Conservation (phyloP, 768 basidiomycete genomes). For the Galerina sulciceps region DNA sequence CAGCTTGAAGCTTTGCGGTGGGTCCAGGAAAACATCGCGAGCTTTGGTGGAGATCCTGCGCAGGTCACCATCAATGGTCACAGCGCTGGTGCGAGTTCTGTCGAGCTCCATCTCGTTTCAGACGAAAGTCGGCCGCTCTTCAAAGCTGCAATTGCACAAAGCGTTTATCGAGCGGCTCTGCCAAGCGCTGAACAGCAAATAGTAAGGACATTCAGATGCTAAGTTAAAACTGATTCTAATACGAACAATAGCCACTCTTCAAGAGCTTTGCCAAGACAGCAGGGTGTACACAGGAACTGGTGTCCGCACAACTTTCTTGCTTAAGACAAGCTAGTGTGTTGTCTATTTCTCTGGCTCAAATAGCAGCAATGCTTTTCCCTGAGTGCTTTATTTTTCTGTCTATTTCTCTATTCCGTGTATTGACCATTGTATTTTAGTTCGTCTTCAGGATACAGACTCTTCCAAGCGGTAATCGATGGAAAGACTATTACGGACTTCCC, state of each 20-base stretch:
- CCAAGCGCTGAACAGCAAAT: slow-evolving; percentile 54
- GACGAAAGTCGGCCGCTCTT: slow-evolving; percentile 46
- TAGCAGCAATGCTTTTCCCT: slow-evolving; percentile 51
- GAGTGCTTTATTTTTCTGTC: background rate
- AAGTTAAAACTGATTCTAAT: background rate
- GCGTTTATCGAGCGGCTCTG: slow-evolving; percentile 58
- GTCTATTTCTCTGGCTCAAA: slow-evolving; percentile 58
- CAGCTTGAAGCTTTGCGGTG: slow-evolving; percentile 67
- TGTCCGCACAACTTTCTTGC: slow-evolving; percentile 44
- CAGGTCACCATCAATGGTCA: slow-evolving; percentile 66
- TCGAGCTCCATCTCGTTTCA: slow-evolving; percentile 62
- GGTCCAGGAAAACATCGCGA: slow-evolving; percentile 62
- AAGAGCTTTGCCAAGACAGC: slow-evolving; percentile 52
- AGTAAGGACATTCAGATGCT: slow-evolving; percentile 33
- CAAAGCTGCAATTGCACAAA: slow-evolving; percentile 62
- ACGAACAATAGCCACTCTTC: slow-evolving; percentile 49
- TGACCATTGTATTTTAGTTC: slow-evolving; percentile 24
- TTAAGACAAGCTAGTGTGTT: slow-evolving; percentile 54
- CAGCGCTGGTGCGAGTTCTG: slow-evolving; percentile 60
- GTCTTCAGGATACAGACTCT: slow-evolving; percentile 48
- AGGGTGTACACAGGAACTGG: slow-evolving; percentile 47
- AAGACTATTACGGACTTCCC: slow-evolving; percentile 53
- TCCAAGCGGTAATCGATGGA: slow-evolving; percentile 61
- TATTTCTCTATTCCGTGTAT: background rate
- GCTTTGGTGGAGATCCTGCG: slow-evolving; percentile 66